A percentile compares a stretch with the other conserved stretches of the same genome.
phyloP scores from a whole-genome alignment of 306 rosid species.

The Cucurbita ficifolia region DNA sequence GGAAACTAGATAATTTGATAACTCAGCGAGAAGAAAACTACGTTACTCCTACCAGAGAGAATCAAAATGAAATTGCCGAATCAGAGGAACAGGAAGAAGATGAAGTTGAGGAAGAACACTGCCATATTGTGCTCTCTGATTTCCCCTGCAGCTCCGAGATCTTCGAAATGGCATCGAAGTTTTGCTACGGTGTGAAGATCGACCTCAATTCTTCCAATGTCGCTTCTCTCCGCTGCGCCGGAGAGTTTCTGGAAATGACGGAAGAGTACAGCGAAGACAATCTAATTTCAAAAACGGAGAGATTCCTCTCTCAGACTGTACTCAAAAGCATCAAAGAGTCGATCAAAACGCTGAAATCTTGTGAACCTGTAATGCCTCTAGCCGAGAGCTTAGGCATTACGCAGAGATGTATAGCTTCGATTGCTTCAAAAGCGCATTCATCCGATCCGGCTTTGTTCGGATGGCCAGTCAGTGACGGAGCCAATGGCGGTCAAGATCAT shows the following conservation, averaged over 20 bases:
- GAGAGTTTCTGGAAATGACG: conserved; percentile 84
- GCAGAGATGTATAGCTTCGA: conserved; percentile 54
- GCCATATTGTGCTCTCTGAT: conserved; percentile 37
- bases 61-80: neutral
- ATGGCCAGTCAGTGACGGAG: conserved; percentile 56
- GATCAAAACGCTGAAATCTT: conserved; percentile 55
- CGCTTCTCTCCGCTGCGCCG: conserved; percentile 91
- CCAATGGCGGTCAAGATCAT: conserved; percentile 13
- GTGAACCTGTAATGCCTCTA: conserved; percentile 49
- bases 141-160: conserved; percentile 86
- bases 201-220: conserved; percentile 61
- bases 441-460: conserved; percentile 68
- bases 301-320: conserved; percentile 48
- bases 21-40: conserved; percentile 53
- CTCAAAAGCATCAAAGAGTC: conserved; percentile 65
- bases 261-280: conserved; percentile 78
- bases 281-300: conserved; percentile 70
- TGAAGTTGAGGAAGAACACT: conserved; percentile 63
- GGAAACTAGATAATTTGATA: conserved; percentile 49
- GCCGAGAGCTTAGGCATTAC: conserved; percentile 50
- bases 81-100: conserved; percentile 22
- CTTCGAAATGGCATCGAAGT: conserved; percentile 84
- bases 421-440: conserved; percentile 43
- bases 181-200: conserved; percentile 82
- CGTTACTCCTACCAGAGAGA: conserved; percentile 11